Evolutionary conservation across 352 stramenopile genomes (phyloP), one percentile per base, ranked within the genome.

Genomic region (Saprolegnia diclina): DNA sequence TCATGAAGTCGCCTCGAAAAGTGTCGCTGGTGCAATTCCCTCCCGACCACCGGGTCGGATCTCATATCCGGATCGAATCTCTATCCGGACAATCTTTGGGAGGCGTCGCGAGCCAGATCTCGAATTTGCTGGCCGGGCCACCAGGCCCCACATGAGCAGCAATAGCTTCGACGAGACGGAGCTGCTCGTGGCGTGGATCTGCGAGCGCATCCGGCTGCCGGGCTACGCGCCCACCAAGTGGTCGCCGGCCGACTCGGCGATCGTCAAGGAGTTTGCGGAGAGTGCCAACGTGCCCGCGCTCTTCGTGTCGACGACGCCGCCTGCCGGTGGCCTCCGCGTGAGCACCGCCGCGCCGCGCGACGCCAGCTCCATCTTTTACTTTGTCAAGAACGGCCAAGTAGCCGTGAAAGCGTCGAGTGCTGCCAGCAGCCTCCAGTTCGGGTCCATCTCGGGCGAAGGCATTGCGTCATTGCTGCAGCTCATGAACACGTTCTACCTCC

Each of bases 311-410:
- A 95, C 83, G 38, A 72, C 57, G 19, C 18, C 18, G 26, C 52
- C 13, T 9, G 7, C 50, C 16, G 21, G 37, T 0, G 40, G 14
- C 4, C 35, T 69, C 9, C 63, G 63, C 29, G 63, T 69, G 18
- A 52, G 54, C 24, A 72, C 55, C 18, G 44, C 73, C 0, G 85
- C 83, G 0, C 84, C 84, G 38, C 79, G 84, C 62, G 77, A 74
- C 0, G 77, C 67, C 16, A 72, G 46, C 16, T 21, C 80, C 59
- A 45, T 93, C 68, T 91, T 93, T 85, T 95, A 93, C 74, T 95
- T 94, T 72, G 85, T 95, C 65, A 95, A 95, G 75, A 93, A 93
- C 65, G 87, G 83, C 0, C 81, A 90, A 55, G 76, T 85, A 16
- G 38, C 80, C 37, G 74, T 95, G 32, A 88, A 80, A 0, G 83